Evolutionary conservation across 2,329 filamentous ascomycete genomes (phyloP).

Genomic region (Colletotrichum camelliae): DNA sequence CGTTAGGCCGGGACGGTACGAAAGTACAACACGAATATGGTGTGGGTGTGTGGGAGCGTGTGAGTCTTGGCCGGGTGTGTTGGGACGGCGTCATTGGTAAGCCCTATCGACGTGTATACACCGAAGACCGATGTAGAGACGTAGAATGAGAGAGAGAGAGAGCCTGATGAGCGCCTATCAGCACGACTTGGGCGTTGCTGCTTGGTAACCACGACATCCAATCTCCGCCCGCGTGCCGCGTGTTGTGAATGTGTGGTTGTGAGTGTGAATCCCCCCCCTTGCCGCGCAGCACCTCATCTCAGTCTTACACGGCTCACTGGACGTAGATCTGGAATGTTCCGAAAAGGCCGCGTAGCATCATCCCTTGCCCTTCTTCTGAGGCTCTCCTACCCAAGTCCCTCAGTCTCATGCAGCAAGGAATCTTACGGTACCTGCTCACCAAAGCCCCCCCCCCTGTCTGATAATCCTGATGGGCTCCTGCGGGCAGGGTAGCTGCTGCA

Average conservation of each 20-base stretch:
- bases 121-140: neutral
- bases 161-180: neutral
- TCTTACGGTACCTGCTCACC: neutral
- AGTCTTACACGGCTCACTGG: neutral
- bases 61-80: neutral
- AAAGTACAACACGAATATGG: neutral
- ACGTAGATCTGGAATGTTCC: neutral
- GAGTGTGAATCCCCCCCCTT: neutral
- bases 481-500: neutral
- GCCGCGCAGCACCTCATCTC: neutral
- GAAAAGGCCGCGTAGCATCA: slow-evolving; percentile 9
- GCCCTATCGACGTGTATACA: neutral
- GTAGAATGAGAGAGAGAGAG: neutral
- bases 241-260: neutral
- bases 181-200: slow-evolving; percentile 2
- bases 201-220: slow-evolving; percentile 13
- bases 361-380: slow-evolving; percentile 8
- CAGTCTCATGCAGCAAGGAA: neutral
- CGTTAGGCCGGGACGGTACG: slow-evolving; percentile 10
- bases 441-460: neutral
- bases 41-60: neutral
- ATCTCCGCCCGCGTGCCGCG: slow-evolving; percentile 13
- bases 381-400: neutral
- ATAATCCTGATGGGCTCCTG: neutral
- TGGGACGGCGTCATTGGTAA: slow-evolving; percentile 13